These are phyloP conservation scores for Chalciporus sphaerocephalus DNA, from an alignment of 768 basidiomycete species.

Conservation along the genomic window DNA sequence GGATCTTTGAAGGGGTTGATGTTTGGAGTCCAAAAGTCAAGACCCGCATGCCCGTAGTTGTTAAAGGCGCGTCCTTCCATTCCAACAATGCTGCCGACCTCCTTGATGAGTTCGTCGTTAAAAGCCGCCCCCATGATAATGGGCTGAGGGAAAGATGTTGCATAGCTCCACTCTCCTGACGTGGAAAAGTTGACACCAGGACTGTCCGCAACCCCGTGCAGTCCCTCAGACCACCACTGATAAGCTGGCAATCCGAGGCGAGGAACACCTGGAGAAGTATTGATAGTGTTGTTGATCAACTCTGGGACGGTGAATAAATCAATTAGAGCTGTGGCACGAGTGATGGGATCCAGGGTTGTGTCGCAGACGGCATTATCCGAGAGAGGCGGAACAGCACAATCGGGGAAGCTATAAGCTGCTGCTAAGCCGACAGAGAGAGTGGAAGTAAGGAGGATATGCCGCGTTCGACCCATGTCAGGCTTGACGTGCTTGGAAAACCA, in stretches of 20 bases:
- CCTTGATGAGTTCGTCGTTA: conserved; percentile 49
- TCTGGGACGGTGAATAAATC: conserved; percentile 48
- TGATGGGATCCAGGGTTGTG: conserved; percentile 38
- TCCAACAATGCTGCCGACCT: conserved; percentile 47
- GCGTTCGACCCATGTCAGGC: conserved; percentile 1
- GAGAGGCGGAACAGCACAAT: conserved; percentile 46
- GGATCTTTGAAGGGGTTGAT: conserved; percentile 53
- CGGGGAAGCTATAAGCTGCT: conserved; percentile 39
- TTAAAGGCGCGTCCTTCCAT: conserved; percentile 58
- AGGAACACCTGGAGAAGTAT: conserved; percentile 46
- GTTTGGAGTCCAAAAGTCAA: conserved; percentile 58
- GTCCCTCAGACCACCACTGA: conserved; percentile 58
- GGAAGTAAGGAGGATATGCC: conserved; percentile 1
- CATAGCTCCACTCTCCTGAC: conserved; percentile 50
- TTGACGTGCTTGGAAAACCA: not conserved
- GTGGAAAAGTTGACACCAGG: conserved; percentile 49
- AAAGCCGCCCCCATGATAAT: conserved; percentile 53
- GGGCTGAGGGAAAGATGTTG: conserved; percentile 57
- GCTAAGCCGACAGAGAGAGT: conserved; percentile 1
- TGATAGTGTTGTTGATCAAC: conserved; percentile 48
- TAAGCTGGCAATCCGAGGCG: conserved; percentile 55
- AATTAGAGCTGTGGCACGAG: conserved; percentile 49
- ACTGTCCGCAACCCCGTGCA: conserved; percentile 53
- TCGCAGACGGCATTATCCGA: conserved; percentile 46
- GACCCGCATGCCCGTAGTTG: conserved; percentile 47